phyloP scores from a whole-genome alignment of 306 rosid species.

The Vigna trinervia region DNA sequence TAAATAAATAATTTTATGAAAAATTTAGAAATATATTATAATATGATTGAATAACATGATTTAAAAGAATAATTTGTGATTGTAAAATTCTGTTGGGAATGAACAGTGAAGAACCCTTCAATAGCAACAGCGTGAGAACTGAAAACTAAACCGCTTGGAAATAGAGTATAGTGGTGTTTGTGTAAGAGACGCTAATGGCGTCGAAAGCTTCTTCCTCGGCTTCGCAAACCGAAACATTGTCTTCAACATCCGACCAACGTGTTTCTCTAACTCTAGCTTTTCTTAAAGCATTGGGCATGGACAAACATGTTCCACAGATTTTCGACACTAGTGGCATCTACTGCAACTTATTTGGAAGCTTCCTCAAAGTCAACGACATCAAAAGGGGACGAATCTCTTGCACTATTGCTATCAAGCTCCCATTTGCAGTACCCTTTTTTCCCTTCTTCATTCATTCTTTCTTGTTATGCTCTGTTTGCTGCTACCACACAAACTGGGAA shows the following conservation, averaged over 20 bases:
- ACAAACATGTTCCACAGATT: constrained; percentile 37
- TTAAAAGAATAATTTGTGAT: too few relatives aligned
- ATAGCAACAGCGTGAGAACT: too few relatives aligned
- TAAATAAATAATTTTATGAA: too few relatives aligned
- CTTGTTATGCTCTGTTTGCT: neutral
- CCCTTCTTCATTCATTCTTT: neutral
- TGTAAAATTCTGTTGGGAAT: too few relatives aligned
- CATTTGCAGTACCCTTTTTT: constrained; percentile 31
- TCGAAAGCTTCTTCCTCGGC: constrained; percentile 7
- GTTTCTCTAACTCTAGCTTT: neutral
- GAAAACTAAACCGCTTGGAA: too few relatives aligned
- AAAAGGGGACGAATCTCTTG: constrained; percentile 46
- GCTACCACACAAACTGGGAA: neutral
- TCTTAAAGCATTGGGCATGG: neutral
- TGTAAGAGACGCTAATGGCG: neutral
- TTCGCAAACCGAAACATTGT: neutral
- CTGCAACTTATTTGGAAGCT: constrained; percentile 34
- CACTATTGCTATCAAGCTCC: constrained; percentile 39
- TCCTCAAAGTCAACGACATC: constrained; percentile 38
- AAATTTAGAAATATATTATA: too few relatives aligned
- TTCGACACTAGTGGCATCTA: constrained; percentile 34
- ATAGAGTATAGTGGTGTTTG: neutral
- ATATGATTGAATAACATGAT: too few relatives aligned
- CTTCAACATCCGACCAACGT: neutral
- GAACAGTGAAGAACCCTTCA: too few relatives aligned